A percentile compares a stretch with the other conserved stretches of the same genome.
Conservation (phyloP, 148 eudicot species). For the Heliosperma pusillum region DNA sequence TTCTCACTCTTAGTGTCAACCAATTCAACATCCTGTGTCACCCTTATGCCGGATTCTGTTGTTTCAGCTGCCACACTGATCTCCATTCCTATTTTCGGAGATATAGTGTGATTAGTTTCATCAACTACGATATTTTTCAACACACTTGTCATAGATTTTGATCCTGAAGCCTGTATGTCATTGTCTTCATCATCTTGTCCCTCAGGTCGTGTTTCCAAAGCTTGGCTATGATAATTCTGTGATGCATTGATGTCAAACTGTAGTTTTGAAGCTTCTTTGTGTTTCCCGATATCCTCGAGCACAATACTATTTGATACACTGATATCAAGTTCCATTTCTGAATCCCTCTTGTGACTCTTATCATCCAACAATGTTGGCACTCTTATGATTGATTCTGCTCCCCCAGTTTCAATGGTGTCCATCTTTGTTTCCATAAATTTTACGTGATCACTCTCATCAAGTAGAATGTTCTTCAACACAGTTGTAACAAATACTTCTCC, state of each 20-base stretch:
- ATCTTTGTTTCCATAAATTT: background rate
- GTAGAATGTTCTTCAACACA: background rate
- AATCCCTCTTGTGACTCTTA: slow-evolving; percentile 1
- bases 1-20: slow-evolving; percentile 9
- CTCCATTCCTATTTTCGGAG: background rate
- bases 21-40: slow-evolving; percentile 9
- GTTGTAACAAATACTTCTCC: background rate
- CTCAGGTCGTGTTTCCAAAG: background rate
- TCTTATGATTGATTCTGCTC: slow-evolving; percentile 18
- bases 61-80: background rate
- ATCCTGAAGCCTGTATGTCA: background rate
- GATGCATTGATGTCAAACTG: slow-evolving; percentile 12
- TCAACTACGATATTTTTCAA: slow-evolving; percentile 20
- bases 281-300: background rate
- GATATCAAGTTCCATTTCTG: background rate
- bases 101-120: slow-evolving; percentile 4
- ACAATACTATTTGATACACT: slow-evolving; percentile 15
- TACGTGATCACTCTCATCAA: background rate
- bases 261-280: slow-evolving; percentile 12
- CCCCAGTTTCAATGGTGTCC: slow-evolving; percentile 1
- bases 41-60: slow-evolving; percentile 6
- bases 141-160: background rate
- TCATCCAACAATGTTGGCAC: slow-evolving; percentile 9
- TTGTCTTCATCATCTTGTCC: background rate
- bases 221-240: background rate